These are phyloP conservation scores for Nakataea oryzae DNA, from an alignment of 2,329 filamentous ascomycete species.

Conservation along the genomic window DNA sequence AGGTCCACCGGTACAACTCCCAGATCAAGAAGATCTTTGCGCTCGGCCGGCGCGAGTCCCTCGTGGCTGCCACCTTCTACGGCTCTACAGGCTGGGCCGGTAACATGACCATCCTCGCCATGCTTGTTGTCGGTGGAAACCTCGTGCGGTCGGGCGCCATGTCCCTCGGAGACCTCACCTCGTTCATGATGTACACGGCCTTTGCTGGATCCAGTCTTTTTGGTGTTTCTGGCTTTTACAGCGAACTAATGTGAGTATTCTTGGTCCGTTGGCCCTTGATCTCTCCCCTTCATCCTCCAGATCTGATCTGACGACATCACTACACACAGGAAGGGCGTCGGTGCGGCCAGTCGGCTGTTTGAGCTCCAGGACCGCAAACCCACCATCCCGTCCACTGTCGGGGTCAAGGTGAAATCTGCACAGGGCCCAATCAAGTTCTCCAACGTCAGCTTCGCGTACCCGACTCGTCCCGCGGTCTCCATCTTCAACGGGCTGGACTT, in stretches of 20 bases:
- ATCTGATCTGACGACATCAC: background rate
- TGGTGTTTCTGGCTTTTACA: slow-evolving; percentile 91
- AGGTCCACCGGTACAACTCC: slow-evolving; percentile 81
- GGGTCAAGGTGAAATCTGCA: slow-evolving; percentile 68
- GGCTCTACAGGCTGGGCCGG: slow-evolving; percentile 78
- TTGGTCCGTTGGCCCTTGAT: too few species aligned
- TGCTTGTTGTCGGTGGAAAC: slow-evolving; percentile 82
- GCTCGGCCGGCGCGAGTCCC: slow-evolving; percentile 75
- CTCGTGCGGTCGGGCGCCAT: slow-evolving; percentile 83
- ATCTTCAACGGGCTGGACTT: slow-evolving; percentile 90
- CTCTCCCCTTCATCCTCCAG: background rate
- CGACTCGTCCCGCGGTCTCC: slow-evolving; percentile 78
- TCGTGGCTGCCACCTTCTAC: slow-evolving; percentile 88
- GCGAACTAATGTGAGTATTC: slow-evolving; percentile 65
- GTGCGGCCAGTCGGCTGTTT: slow-evolving; percentile 90
- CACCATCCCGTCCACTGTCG: slow-evolving; percentile 78
- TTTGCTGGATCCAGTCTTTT: slow-evolving; percentile 81
- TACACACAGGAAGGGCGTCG: slow-evolving; percentile 62
- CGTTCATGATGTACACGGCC: slow-evolving; percentile 97
- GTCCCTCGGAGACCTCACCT: slow-evolving; percentile 84
- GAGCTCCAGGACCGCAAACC: slow-evolving; percentile 88
- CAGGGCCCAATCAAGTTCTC: slow-evolving; percentile 83
- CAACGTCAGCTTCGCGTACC: slow-evolving; percentile 81
- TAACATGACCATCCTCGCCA: slow-evolving; percentile 88
- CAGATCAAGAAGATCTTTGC: slow-evolving; percentile 89